Evolutionary conservation across 371 early-diverging fungal genomes (phyloP).

Genomic region (Rhizopus arrhizus): DNA sequence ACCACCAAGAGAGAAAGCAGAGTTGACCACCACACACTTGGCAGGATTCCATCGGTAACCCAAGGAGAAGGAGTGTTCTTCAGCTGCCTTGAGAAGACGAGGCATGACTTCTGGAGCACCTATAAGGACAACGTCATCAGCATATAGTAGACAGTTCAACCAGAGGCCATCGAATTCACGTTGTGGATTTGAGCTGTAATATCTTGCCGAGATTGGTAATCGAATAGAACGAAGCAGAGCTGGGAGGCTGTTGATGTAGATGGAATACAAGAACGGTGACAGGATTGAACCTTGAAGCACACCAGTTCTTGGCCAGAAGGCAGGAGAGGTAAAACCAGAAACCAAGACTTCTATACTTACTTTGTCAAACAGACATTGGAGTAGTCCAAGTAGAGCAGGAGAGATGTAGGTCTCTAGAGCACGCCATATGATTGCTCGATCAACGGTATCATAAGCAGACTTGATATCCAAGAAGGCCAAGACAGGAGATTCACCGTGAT

Average conservation of each 20-base stretch:
- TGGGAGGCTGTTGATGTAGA: constrained; percentile 22
- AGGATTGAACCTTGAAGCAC: constrained; percentile 29
- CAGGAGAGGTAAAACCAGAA: neutral
- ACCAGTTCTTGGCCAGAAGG: constrained; percentile 21
- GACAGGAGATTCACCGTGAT: constrained; percentile 11
- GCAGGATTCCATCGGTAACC: too few relatives aligned
- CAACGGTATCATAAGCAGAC: constrained; percentile 25
- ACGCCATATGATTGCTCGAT: constrained; percentile 18
- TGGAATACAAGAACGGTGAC: constrained; percentile 20
- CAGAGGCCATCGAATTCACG: neutral
- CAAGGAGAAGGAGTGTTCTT: too few relatives aligned
- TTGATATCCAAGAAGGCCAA: constrained; percentile 26
- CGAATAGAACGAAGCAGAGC: neutral
- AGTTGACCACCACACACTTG: too few relatives aligned
- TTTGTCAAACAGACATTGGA: constrained; percentile 15
- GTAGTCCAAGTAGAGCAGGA: constrained; percentile 9
- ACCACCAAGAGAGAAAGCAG: too few relatives aligned
- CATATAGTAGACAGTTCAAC: constrained; percentile 11
- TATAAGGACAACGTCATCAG: constrained; percentile 22
- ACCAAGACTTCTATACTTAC: constrained; percentile 11
- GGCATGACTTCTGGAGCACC: constrained; percentile 1
- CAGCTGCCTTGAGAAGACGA: neutral
- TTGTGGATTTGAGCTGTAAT: neutral
- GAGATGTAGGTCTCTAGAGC: constrained; percentile 3
- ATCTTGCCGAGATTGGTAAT: neutral